Evolutionary conservation across 2,329 filamentous ascomycete species (phyloP).

Genomic region (Juglanconis sp.): DNA sequence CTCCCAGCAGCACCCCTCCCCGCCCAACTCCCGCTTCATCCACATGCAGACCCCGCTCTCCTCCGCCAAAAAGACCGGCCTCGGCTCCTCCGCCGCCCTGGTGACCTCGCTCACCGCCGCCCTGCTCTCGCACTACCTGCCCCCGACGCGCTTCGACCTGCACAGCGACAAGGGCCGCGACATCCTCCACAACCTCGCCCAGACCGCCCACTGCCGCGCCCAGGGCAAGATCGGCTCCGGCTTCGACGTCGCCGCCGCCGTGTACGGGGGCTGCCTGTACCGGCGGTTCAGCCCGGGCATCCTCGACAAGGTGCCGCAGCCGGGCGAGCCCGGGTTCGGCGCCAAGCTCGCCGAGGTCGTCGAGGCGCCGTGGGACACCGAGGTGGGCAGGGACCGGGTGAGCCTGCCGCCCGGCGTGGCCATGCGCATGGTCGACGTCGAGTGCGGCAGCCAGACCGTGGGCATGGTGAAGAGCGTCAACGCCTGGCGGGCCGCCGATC

Average conservation of each 20-base stretch:
- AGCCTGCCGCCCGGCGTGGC: slow-evolving; percentile 70
- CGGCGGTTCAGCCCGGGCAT: slow-evolving; percentile 84
- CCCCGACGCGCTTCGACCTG: slow-evolving; percentile 54
- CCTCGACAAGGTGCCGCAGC: slow-evolving; percentile 64
- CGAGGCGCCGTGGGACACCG: slow-evolving; percentile 70
- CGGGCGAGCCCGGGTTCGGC: slow-evolving; percentile 65
- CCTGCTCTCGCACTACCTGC: slow-evolving; percentile 73
- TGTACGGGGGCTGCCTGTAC: slow-evolving; percentile 89
- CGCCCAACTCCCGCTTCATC: slow-evolving; percentile 57
- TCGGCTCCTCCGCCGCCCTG: slow-evolving; percentile 90
- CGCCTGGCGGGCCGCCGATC: slow-evolving; percentile 69
- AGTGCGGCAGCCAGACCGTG: slow-evolving; percentile 89
- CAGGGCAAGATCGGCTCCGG: slow-evolving; percentile 96
- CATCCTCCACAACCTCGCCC: slow-evolving; percentile 85
- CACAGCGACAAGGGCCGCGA: slow-evolving; percentile 49
- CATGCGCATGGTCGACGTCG: slow-evolving; percentile 92
- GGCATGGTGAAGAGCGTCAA: slow-evolving; percentile 94
- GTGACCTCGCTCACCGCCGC: slow-evolving; percentile 83
- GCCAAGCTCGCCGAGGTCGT: slow-evolving; percentile 63
- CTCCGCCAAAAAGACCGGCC: slow-evolving; percentile 88
- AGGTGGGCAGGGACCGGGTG: slow-evolving; percentile 67
- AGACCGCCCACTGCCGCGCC: slow-evolving; percentile 89
- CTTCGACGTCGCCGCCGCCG: slow-evolving; percentile 90
- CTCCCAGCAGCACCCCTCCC: slow-evolving; percentile 27
- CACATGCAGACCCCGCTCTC: slow-evolving; percentile 73